Evolutionary conservation across 73 alveolate genomes (phyloP).

Genomic region (Paramecium bursaria): DNA sequence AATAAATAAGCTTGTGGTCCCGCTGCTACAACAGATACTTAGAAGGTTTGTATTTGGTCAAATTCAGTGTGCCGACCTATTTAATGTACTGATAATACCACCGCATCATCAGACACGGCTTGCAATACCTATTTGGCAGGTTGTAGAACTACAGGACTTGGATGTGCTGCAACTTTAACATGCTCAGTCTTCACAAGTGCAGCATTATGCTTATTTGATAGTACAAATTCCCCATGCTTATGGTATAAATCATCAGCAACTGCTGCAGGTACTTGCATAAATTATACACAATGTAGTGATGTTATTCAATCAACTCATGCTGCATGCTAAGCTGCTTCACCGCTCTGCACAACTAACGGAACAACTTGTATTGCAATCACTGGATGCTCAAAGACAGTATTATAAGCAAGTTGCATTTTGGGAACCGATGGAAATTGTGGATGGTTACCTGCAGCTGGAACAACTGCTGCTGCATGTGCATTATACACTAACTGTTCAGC

Average conservation of each 20-base stretch:
- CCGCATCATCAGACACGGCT: not conserved
- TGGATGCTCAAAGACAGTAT: not conserved
- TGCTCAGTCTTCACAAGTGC: not conserved
- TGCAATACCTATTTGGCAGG: slow-evolving; percentile 34
- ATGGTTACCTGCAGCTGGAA: slow-evolving; percentile 41
- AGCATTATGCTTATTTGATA: slow-evolving; percentile 3
- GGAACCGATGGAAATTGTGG: slow-evolving; percentile 51
- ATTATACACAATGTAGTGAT: slow-evolving; percentile 30
- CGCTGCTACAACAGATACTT: slow-evolving; percentile 40
- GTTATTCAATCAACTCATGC: not conserved
- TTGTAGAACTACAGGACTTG: slow-evolving; percentile 17
- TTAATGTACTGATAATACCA: slow-evolving; percentile 8
- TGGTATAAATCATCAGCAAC: slow-evolving; percentile 19
- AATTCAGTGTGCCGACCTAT: slow-evolving; percentile 8
- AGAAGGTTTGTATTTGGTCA: no score
- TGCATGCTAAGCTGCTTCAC: slow-evolving; percentile 1
- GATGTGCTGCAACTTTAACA: not conserved
- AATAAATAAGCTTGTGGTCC: not conserved
- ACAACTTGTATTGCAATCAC: not conserved
- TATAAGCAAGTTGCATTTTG: slow-evolving; percentile 21
- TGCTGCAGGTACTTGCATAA: not conserved
- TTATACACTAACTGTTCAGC: slow-evolving; percentile 22
- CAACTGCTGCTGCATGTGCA: slow-evolving; percentile 38
- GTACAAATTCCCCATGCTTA: not conserved
- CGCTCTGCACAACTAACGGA: slow-evolving; percentile 19